phyloP scores from a whole-genome alignment of 257 asterid genomes.

The Coffea eugenioides region DNA sequence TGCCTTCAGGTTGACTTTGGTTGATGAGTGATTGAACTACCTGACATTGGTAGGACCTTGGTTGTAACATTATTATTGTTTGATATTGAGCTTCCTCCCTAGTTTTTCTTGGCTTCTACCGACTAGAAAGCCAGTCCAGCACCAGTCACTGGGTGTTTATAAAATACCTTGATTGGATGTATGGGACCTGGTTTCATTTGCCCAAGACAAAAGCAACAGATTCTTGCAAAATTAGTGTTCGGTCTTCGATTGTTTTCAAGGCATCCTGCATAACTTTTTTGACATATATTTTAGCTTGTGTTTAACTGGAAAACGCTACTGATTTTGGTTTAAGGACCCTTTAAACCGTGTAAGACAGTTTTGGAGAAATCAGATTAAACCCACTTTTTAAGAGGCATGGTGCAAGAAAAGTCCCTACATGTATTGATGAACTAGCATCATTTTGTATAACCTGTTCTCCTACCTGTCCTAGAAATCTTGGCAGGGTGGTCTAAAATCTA shows the following conservation, averaged over 20 bases:
- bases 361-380: neutral
- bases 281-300: neutral
- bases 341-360: neutral
- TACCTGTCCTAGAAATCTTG: neutral
- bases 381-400: neutral
- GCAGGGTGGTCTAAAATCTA: neutral
- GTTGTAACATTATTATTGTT: too few relatives aligned
- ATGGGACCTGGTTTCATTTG: neutral
- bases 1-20: neutral
- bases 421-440: neutral
- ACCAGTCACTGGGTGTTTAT: neutral
- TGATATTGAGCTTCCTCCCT: neutral
- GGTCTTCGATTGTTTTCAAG: neutral
- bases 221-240: neutral
- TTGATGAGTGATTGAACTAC: neutral
- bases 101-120: neutral
- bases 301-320: neutral
- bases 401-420: neutral
- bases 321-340: neutral
- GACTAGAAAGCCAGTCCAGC: neutral
- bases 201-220: neutral
- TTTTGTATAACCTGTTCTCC: neutral
- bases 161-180: neutral
- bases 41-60: neutral
- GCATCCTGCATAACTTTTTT: neutral